Evolutionary conservation across 2,329 filamentous ascomycete genomes (phyloP).

Genomic region (Zasmidium angulare): DNA sequence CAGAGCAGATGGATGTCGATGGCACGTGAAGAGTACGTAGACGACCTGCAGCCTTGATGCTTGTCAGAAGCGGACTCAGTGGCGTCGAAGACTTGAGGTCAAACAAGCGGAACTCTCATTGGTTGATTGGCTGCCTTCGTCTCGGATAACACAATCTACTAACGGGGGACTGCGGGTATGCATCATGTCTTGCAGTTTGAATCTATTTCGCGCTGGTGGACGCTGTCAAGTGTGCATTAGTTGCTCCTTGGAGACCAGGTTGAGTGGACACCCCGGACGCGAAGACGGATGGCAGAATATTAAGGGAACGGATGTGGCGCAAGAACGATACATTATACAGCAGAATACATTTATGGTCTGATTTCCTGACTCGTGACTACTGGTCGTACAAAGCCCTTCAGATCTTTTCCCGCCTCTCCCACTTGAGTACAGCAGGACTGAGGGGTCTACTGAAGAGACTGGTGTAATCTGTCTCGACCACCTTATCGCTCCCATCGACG

Average conservation of each 20-base stretch:
- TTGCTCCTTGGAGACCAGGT: background rate
- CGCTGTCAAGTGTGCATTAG: conserved; percentile 1
- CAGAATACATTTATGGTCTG: background rate
- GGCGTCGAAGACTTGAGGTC: background rate
- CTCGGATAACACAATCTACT: background rate
- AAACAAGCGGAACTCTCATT: background rate
- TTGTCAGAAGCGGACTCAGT: background rate
- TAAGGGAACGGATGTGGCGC: no score
- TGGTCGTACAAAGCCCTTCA: conserved; percentile 3
- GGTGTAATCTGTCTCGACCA: conserved; percentile 69
- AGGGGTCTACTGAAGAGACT: conserved; percentile 51
- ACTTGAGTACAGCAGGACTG: conserved; percentile 60
- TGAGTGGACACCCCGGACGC: background rate
- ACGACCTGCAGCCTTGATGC: background rate
- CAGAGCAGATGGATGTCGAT: background rate
- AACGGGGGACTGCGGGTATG: background rate
- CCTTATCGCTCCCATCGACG: conserved; percentile 65
- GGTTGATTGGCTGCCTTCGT: background rate
- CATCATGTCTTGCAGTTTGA: background rate
- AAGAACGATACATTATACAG: no score
- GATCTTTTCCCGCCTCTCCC: conserved; percentile 63
- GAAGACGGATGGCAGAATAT: no score
- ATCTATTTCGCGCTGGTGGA: background rate
- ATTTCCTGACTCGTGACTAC: background rate
- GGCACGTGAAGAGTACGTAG: background rate